phyloP scores from a whole-genome alignment of 73 alveolate genomes.

The Symbiodinium pilosum region DNA sequence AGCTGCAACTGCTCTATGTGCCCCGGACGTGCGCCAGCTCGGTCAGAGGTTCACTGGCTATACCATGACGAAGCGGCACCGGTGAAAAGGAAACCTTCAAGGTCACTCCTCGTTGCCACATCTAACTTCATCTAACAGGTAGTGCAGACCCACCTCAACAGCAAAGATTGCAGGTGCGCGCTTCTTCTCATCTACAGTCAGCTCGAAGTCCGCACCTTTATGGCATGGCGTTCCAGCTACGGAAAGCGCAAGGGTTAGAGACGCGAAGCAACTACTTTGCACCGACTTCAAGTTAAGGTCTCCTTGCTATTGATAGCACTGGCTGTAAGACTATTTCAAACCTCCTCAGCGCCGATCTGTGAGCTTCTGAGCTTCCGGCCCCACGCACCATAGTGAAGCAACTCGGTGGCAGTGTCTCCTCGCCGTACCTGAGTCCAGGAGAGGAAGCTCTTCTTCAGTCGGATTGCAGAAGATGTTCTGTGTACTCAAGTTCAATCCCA shows the following conservation, averaged over 20 bases:
- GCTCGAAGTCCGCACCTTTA: conserved; percentile 51
- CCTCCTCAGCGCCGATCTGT: too few species aligned
- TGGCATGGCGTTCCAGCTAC: too few species aligned
- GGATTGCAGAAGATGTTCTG: too few species aligned
- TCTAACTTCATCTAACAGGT: not conserved
- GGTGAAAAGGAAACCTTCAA: conserved; percentile 79
- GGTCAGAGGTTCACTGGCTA: conserved; percentile 70
- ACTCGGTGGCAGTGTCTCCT: conserved; percentile 36
- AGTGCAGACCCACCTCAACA: conserved; percentile 22
- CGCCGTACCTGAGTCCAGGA: not conserved
- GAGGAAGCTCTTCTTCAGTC: too few species aligned
- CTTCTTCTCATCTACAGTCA: conserved; percentile 13
- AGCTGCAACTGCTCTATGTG: not conserved
- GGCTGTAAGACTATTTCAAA: too few species aligned
- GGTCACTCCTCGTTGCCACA: not conserved
- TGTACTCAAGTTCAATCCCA: too few species aligned
- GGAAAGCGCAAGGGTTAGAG: too few species aligned
- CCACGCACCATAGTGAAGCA: conserved; percentile 87
- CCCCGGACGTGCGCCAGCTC: conserved; percentile 50
- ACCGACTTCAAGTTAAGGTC: not conserved
- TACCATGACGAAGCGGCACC: conserved; percentile 53
- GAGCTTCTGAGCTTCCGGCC: not conserved
- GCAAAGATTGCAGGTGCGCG: conserved; percentile 76
- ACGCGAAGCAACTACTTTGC: not conserved
- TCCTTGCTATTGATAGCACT: not conserved